A percentile compares a stretch with the other conserved stretches of the same genome.
Evolutionary conservation across 1,284 basidiomycete genomes (phyloP).

Genomic region (Cutaneotrichosporon sp.): DNA sequence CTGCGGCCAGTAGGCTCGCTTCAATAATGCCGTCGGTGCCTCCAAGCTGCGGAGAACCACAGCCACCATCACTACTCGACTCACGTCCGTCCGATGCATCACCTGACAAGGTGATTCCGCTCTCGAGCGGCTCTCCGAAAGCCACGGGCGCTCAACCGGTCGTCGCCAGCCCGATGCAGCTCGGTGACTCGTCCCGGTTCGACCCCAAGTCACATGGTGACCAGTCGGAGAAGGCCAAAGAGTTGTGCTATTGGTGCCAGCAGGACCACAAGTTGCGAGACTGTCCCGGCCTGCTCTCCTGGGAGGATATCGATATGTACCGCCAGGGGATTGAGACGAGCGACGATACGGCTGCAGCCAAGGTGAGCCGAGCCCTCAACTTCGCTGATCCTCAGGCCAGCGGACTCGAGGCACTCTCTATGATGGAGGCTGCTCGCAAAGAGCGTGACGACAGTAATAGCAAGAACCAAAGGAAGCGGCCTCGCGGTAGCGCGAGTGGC

Average conservation of each 20-base stretch:
- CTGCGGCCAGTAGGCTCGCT: background rate
- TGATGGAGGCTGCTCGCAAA: conserved; percentile 13
- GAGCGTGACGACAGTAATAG: conserved; percentile 2
- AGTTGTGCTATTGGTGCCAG: conserved; percentile 20
- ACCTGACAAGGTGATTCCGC: background rate
- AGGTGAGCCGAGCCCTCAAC: background rate
- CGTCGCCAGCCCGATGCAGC: conserved; percentile 9
- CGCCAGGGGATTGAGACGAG: background rate
- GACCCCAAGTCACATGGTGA: background rate
- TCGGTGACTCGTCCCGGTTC: conserved; percentile 24
- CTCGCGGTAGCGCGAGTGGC: background rate
- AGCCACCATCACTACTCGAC: background rate
- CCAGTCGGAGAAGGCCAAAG: background rate
- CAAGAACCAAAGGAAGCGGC: conserved; percentile 1
- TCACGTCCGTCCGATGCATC: background rate
- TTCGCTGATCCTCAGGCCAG: conserved; percentile 8
- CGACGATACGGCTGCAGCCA: conserved; percentile 11
- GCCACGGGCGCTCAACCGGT: conserved; percentile 4
- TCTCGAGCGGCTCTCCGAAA: background rate
- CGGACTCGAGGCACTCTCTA: conserved; percentile 10
- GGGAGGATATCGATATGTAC: conserved; percentile 1
- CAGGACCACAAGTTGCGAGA: conserved; percentile 12
- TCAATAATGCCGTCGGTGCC: background rate
- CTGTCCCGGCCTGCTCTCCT: conserved; percentile 10
- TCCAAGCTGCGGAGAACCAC: background rate